phyloP scores from a whole-genome alignment of 805 yeast species.

The Sugiyamaella mastotermitis region DNA sequence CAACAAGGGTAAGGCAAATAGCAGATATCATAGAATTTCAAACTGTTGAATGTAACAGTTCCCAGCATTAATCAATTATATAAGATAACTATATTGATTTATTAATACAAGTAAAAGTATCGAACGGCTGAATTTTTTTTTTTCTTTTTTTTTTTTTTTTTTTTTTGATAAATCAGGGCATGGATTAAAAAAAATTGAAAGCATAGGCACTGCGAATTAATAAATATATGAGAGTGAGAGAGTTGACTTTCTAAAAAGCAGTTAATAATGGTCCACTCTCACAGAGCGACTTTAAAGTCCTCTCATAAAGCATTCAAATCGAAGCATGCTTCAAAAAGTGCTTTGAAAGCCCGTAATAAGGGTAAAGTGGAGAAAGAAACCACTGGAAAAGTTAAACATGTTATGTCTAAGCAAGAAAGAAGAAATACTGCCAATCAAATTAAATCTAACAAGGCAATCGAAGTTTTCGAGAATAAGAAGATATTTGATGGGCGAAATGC shows the following conservation, averaged over 20 bases:
- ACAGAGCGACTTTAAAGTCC: constrained; percentile 76
- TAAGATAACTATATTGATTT: no score
- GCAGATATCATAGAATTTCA: no score
- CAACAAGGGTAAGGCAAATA: no score
- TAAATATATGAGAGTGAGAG: no score
- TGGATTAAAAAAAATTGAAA: neutral
- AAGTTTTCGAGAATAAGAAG: constrained; percentile 52
- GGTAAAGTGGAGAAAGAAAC: constrained; percentile 79
- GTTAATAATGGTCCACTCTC: constrained; percentile 51
- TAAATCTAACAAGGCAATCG: constrained; percentile 62
- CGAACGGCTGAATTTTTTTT: no score
- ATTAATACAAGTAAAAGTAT: no score
- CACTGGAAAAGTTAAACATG: constrained; percentile 28
- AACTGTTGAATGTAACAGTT: no score
- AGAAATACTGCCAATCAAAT: constrained; percentile 74
- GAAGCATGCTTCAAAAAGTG: constrained; percentile 84
- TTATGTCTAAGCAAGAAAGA: constrained; percentile 42
- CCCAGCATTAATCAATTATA: no score
- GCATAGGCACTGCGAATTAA: no score
- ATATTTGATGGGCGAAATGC: constrained; percentile 76
- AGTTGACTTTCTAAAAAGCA: neutral
- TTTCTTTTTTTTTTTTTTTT: no score
- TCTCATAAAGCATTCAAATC: constrained; percentile 88
- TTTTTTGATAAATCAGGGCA: no score
- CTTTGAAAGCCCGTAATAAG: constrained; percentile 66